Evolutionary conservation across 257 asterid species (phyloP).

Genomic region (Osmanthus fragrans): DNA sequence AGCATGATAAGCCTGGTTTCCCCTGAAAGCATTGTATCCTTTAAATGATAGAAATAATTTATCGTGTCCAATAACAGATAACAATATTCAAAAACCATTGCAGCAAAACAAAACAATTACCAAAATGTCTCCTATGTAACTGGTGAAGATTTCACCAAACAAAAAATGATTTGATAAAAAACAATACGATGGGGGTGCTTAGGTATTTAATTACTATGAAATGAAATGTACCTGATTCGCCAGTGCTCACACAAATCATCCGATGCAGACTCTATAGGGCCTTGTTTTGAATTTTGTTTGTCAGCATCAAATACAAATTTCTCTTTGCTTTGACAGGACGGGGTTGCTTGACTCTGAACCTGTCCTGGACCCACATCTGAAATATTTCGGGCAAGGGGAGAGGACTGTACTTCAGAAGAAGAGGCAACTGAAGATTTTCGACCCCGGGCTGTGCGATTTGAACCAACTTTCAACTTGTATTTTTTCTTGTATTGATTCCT

Average conservation of each 20-base stretch:
- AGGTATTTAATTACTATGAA: not conserved
- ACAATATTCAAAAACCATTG: constrained; percentile 17
- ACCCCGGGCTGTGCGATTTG: constrained; percentile 31
- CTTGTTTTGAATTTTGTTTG: constrained; percentile 42
- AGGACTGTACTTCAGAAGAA: constrained; percentile 21
- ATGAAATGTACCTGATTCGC: constrained; percentile 67
- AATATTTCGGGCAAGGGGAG: constrained; percentile 22
- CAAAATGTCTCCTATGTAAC: constrained; percentile 3
- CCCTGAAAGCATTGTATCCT: constrained; percentile 52
- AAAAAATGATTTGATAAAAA: not conserved
- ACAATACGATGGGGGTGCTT: not conserved
- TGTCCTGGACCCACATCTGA: constrained; percentile 11
- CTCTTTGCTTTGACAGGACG: constrained; percentile 4
- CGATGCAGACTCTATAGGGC: constrained; percentile 27
- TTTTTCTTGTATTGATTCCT: constrained; percentile 73
- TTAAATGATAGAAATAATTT: constrained; percentile 20
- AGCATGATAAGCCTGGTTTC: constrained; percentile 78
- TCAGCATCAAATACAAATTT: constrained; percentile 21
- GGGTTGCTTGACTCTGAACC: constrained; percentile 21
- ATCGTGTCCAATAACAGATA: not conserved
- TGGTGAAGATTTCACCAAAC: constrained; percentile 4
- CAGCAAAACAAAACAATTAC: constrained; percentile 14
- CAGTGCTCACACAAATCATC: constrained; percentile 69
- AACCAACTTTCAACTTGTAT: constrained; percentile 65
- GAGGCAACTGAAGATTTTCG: constrained; percentile 25